Percentiles rank a stretch among this genome's conserved stretches.
These are phyloP conservation scores for Aspergillus pseudoviridinutans DNA, from an alignment of 2,329 filamentous ascomycete species.

Conservation along the genomic window DNA sequence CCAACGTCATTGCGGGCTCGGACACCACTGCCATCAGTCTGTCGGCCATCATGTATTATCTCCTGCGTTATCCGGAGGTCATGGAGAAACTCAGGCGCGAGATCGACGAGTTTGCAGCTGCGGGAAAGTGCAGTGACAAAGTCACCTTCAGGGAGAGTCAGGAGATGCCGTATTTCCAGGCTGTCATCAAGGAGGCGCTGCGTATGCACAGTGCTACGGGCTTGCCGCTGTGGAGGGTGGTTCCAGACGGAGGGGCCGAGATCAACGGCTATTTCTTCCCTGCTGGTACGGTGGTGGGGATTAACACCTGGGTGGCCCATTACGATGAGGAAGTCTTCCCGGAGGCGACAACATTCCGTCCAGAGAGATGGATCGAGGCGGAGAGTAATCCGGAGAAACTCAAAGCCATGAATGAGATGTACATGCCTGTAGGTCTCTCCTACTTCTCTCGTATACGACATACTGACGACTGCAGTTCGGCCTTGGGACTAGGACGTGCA, in stretches of 20 bases:
- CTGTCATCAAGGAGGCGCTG: slow-evolving; percentile 52
- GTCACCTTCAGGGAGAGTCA: slow-evolving; percentile 39
- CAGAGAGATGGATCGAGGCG: slow-evolving; percentile 45
- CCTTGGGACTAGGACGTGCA: slow-evolving; percentile 29
- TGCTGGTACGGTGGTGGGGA: slow-evolving; percentile 40
- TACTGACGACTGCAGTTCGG: slow-evolving; percentile 26
- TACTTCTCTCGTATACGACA: not conserved
- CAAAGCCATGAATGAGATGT: slow-evolving; percentile 35
- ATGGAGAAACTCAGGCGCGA: slow-evolving; percentile 29
- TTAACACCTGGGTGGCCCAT: slow-evolving; percentile 45
- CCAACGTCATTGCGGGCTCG: slow-evolving; percentile 33
- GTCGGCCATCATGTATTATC: slow-evolving; percentile 42
- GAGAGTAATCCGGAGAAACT: slow-evolving; percentile 27
- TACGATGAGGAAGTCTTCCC: slow-evolving; percentile 42
- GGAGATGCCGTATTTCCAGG: slow-evolving; percentile 50
- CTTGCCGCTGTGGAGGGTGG: slow-evolving; percentile 48
- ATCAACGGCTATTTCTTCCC: slow-evolving; percentile 43
- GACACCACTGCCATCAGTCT: slow-evolving; percentile 50
- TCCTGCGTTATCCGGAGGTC: slow-evolving; percentile 34
- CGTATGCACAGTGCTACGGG: slow-evolving; percentile 50
- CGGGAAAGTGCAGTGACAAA: slow-evolving; percentile 19
- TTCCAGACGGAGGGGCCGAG: slow-evolving; percentile 43
- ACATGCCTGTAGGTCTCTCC: slow-evolving; percentile 34
- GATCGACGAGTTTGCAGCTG: slow-evolving; percentile 25
- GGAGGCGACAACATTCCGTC: slow-evolving; percentile 42